Evolutionary conservation across 129 eudicot genomes (phyloP).

Genomic region (Kitagawia praeruptora): DNA sequence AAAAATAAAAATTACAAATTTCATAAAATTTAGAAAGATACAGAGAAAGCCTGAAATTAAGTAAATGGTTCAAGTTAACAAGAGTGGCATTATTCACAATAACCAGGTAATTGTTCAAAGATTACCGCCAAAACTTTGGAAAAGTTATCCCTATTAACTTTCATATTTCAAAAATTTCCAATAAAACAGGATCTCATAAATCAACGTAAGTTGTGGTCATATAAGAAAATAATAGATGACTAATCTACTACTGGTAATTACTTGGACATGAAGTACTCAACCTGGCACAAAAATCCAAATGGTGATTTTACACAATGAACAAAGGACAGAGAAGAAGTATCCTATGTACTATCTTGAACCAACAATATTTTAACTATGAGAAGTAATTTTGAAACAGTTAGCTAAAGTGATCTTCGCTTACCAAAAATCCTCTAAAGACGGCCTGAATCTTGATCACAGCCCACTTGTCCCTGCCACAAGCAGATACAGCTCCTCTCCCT

Average conservation of each 20-base stretch:
- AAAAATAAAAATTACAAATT: background rate
- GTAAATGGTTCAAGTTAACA: background rate
- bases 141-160: background rate
- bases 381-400: background rate
- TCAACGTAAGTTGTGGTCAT: background rate
- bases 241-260: background rate
- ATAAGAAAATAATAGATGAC: background rate
- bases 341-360: background rate
- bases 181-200: background rate
- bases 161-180: background rate
- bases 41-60: background rate
- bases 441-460: slow-evolving; percentile 79
- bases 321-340: background rate
- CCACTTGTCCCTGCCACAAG: slow-evolving; percentile 34
- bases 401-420: slow-evolving; percentile 16
- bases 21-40: background rate
- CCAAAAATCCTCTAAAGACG: slow-evolving; percentile 85
- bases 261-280: background rate
- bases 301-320: background rate
- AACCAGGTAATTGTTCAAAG: background rate
- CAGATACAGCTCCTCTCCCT: slow-evolving; percentile 34
- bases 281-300: background rate
- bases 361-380: background rate
- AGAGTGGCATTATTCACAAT: background rate
- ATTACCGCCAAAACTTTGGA: background rate